Percentiles rank a stretch among this genome's conserved stretches.
Conservation (phyloP, 1,139 yeast genomes). For the Arxiozyma slooffiae region DNA sequence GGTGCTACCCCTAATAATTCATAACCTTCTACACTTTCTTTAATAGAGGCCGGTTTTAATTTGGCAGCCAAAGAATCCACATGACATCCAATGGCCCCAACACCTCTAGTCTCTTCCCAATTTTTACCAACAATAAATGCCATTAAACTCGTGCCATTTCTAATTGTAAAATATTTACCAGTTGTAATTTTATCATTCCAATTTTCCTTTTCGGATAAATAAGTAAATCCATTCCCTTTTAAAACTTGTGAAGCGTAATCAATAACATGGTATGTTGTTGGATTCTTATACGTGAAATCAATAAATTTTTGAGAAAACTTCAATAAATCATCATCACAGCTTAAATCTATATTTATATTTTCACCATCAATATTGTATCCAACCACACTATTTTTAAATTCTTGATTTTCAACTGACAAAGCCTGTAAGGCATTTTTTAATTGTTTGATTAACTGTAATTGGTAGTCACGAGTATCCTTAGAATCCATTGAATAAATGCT, state of each 20-base stretch:
- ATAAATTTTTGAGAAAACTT: slow-evolving; percentile 42
- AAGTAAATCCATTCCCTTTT: slow-evolving; percentile 43
- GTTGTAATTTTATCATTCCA: slow-evolving; percentile 33
- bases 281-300: slow-evolving; percentile 48
- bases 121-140: slow-evolving; percentile 50
- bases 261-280: slow-evolving; percentile 56
- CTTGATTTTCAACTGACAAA: slow-evolving; percentile 11
- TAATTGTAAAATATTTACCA: slow-evolving; percentile 46
- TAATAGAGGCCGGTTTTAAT: slow-evolving; percentile 47
- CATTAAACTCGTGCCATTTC: slow-evolving; percentile 47
- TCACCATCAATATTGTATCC: neutral
- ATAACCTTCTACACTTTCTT: slow-evolving; percentile 45
- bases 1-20: slow-evolving; percentile 59
- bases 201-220: slow-evolving; percentile 41
- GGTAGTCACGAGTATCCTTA: slow-evolving; percentile 14
- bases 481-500: neutral
- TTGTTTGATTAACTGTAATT: slow-evolving; percentile 20
- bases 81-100: slow-evolving; percentile 52
- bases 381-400: neutral
- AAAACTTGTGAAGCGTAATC: slow-evolving; percentile 37
- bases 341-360: neutral
- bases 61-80: slow-evolving; percentile 50
- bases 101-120: slow-evolving; percentile 50
- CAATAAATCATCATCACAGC: slow-evolving; percentile 21
- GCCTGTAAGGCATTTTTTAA: slow-evolving; percentile 22